Percentiles rank a stretch among this genome's conserved stretches.
phyloP scores from a whole-genome alignment of 768 basidiomycete species.

The Lyophyllum shimeji region DNA sequence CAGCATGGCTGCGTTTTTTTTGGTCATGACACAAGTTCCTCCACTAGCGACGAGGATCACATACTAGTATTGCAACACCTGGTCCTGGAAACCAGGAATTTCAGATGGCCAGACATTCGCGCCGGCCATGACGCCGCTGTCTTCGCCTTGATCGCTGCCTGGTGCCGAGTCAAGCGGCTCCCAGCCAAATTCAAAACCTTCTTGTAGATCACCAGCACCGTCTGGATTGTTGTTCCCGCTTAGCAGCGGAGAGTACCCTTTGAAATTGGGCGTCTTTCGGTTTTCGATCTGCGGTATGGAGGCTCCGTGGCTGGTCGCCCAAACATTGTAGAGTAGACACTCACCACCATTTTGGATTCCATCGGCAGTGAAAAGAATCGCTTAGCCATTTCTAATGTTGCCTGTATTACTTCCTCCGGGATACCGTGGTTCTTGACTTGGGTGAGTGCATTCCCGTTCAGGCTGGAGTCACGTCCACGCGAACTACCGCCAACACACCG shows the following conservation, averaged over 20 bases:
- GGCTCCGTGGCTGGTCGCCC: neutral
- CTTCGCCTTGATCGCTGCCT: slow-evolving; percentile 27
- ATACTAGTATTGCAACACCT: slow-evolving; percentile 68
- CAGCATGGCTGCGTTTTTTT: slow-evolving; percentile 32
- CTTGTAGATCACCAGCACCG: slow-evolving; percentile 85
- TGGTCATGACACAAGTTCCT: neutral
- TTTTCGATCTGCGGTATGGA: slow-evolving; percentile 57
- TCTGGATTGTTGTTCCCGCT: slow-evolving; percentile 75
- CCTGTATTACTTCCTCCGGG: slow-evolving; percentile 44
- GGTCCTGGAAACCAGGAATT: slow-evolving; percentile 57
- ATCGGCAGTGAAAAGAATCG: slow-evolving; percentile 67
- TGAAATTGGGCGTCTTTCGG: slow-evolving; percentile 67
- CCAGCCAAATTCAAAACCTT: slow-evolving; percentile 87
- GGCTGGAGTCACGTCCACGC: neutral
- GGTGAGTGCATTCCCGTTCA: neutral
- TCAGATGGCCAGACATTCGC: slow-evolving; percentile 79
- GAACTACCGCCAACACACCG: slow-evolving; percentile 34
- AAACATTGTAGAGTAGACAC: neutral
- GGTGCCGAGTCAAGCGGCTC: slow-evolving; percentile 42
- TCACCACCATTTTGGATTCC: slow-evolving; percentile 66
- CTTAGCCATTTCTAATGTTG: slow-evolving; percentile 47
- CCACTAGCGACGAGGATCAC: slow-evolving; percentile 15
- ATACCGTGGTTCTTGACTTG: slow-evolving; percentile 82
- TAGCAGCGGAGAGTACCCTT: slow-evolving; percentile 69
- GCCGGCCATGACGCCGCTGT: slow-evolving; percentile 66